These are phyloP conservation scores for Phytopythium boreale DNA, from an alignment of 352 stramenopile genomes.

Conservation along the genomic window DNA sequence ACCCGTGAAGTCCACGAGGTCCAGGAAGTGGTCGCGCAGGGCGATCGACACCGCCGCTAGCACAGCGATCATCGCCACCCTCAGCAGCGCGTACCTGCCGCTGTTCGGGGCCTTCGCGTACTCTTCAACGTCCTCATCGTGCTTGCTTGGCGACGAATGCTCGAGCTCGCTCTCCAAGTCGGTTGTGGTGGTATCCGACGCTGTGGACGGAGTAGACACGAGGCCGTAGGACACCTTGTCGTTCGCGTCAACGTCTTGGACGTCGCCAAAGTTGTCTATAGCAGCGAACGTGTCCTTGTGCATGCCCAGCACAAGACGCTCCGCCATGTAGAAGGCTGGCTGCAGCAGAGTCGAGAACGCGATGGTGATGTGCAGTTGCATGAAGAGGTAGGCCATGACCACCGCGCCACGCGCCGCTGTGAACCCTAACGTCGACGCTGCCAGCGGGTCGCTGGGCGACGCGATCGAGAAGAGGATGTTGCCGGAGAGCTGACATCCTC, in stretches of 20 bases:
- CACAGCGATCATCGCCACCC: constrained; percentile 9
- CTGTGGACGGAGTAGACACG: background rate
- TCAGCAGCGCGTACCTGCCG: background rate
- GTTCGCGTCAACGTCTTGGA: background rate
- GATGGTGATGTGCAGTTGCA: constrained; percentile 52
- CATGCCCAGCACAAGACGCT: constrained; percentile 40
- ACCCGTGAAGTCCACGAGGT: constrained; percentile 42
- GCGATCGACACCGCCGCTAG: constrained; percentile 20
- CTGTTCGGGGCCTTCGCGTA: background rate
- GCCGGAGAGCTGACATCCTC: constrained; percentile 44
- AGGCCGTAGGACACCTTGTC: background rate
- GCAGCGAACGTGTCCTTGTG: constrained; percentile 15
- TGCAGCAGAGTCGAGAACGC: constrained; percentile 46
- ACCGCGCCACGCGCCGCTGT: constrained; percentile 26
- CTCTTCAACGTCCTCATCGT: background rate
- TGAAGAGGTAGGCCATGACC: constrained; percentile 42
- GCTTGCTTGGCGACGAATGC: background rate
- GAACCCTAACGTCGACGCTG: constrained; percentile 32
- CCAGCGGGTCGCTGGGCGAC: constrained; percentile 14
- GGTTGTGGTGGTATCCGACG: background rate
- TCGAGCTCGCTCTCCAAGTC: background rate
- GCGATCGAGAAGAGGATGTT: constrained; percentile 55
- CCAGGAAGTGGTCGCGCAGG: constrained; percentile 25
- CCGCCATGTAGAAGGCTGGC: constrained; percentile 42
- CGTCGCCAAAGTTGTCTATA: background rate